phyloP scores from a whole-genome alignment of 1,284 basidiomycete species.

The Cronartium quercuum region DNA sequence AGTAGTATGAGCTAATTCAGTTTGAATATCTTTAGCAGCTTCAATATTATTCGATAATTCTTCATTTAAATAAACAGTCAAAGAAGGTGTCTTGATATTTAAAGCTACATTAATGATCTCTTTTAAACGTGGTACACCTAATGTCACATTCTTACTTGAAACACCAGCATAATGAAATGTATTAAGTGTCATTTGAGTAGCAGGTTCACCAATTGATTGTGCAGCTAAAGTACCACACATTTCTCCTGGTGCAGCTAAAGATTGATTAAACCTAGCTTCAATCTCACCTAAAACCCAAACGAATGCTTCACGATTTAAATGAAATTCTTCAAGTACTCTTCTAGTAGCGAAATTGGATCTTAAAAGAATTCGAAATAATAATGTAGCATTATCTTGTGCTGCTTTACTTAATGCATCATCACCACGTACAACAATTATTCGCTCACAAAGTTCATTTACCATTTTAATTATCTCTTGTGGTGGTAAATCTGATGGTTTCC shows the following conservation, averaged over 20 bases:
- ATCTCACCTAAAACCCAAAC: slow-evolving; percentile 97
- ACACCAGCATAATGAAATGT: slow-evolving; percentile 99
- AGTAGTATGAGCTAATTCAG: slow-evolving; percentile 88
- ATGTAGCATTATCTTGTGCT: slow-evolving; percentile 80
- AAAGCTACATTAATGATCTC: slow-evolving; percentile 99
- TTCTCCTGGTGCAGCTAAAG: slow-evolving; percentile 86
- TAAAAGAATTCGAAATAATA: slow-evolving; percentile 87
- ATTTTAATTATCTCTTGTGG: slow-evolving; percentile 78
- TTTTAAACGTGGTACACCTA: slow-evolving; percentile 94
- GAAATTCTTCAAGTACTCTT: slow-evolving; percentile 75
- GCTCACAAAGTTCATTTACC: slow-evolving; percentile 63
- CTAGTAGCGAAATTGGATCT: slow-evolving; percentile 78
- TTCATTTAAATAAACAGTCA: slow-evolving; percentile 78
- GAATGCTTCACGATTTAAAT: slow-evolving; percentile 83
- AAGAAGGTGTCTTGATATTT: slow-evolving; percentile 96
- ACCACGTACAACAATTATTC: slow-evolving; percentile 79
- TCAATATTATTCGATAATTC: slow-evolving; percentile 61
- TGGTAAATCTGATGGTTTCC: slow-evolving; percentile 86
- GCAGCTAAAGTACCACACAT: slow-evolving; percentile 99
- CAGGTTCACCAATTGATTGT: slow-evolving; percentile 98
- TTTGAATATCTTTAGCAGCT: slow-evolving; percentile 78
- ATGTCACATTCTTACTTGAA: slow-evolving; percentile 92
- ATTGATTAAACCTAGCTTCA: slow-evolving; percentile 87
- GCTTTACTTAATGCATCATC: slow-evolving; percentile 67
- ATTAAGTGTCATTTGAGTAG: slow-evolving; percentile 95